phyloP scores from a whole-genome alignment of 257 asterid species.

The Oldenlandia corymbosa region DNA sequence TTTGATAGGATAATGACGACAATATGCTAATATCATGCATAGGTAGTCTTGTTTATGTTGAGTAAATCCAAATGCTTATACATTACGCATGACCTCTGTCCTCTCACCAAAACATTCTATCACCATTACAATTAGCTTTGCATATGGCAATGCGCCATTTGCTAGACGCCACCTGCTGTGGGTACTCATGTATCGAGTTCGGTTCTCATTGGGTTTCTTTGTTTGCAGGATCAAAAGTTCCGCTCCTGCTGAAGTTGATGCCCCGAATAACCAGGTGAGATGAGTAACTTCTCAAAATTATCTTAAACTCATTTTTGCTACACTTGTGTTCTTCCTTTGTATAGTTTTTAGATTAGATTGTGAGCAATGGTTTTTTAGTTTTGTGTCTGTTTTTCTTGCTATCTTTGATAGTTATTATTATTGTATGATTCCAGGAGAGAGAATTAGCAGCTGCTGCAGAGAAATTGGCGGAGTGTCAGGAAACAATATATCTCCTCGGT shows the following conservation, averaged over 20 bases:
- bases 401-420: no score
- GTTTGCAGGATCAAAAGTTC: slow-evolving; percentile 31
- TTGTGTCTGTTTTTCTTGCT: no score
- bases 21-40: background rate
- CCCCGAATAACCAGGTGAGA: slow-evolving; percentile 33
- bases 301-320: no score
- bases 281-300: background rate
- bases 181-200: background rate
- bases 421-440: slow-evolving; percentile 49
- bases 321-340: no score
- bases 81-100: background rate
- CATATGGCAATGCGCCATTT: background rate
- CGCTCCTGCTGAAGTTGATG: slow-evolving; percentile 22
- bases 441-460: slow-evolving; percentile 83
- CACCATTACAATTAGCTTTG: background rate
- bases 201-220: background rate
- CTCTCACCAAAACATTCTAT: background rate
- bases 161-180: background rate
- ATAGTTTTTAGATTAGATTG: no score
- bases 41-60: background rate
- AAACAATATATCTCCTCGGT: slow-evolving; percentile 81
- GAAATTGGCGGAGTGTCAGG: slow-evolving; percentile 91
- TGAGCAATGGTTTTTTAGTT: no score
- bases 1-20: no score
- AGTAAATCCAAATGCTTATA: background rate